These are phyloP conservation scores for Ceratobasidium sp. DNA, from an alignment of 1,284 basidiomycete genomes.

Conservation along the genomic window DNA sequence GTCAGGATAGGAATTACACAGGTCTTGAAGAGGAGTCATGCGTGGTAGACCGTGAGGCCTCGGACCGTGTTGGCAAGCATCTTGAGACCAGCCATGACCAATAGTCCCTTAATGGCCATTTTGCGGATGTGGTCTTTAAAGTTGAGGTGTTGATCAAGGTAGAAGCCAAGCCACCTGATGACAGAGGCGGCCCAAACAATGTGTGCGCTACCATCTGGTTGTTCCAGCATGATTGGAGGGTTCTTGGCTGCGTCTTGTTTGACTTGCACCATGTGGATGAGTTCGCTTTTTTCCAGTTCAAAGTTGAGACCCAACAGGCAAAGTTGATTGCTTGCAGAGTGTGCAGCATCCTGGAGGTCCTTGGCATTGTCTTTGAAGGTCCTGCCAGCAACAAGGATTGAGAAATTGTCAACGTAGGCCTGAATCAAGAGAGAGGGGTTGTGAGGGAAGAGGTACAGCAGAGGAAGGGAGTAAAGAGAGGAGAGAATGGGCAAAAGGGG, in stretches of 20 bases:
- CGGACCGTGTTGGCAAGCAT: constrained; percentile 22
- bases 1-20: background rate
- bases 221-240: background rate
- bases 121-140: constrained; percentile 6
- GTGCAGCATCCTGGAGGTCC: background rate
- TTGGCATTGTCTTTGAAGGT: background rate
- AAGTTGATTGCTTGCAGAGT: background rate
- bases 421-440: background rate
- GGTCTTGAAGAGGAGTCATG: background rate
- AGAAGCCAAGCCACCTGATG: constrained; percentile 35
- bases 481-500: constrained; percentile 32
- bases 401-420: constrained; percentile 29
- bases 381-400: background rate
- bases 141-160: constrained; percentile 19
- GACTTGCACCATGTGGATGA: background rate
- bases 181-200: background rate
- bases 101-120: background rate
- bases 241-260: background rate
- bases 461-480: constrained; percentile 35
- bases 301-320: background rate
- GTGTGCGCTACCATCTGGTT: background rate
- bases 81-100: background rate
- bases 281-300: background rate
- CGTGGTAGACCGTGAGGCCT: background rate
- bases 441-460: too few relatives aligned